Percentiles rank a stretch among this genome's conserved stretches.
Evolutionary conservation across 306 rosid genomes (phyloP).

Genomic region (Sicyos edulis): DNA sequence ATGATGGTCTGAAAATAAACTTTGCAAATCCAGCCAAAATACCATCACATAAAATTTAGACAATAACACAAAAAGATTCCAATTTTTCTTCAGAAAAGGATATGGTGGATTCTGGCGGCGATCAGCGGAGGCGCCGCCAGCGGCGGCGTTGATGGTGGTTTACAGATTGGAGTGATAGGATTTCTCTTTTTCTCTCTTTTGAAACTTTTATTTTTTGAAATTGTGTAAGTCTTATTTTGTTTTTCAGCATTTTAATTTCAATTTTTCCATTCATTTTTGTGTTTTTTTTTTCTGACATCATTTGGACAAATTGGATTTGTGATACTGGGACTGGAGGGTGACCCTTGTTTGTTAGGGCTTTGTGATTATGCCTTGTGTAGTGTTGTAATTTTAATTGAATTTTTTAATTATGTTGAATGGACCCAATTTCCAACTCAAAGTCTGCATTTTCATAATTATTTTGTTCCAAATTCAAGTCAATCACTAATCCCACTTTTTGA

Average conservation of each 20-base stretch:
- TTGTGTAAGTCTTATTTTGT: neutral
- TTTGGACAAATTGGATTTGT: constrained; percentile 1
- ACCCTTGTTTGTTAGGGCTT: neutral
- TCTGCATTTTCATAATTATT: constrained; percentile 15
- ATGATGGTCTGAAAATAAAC: constrained; percentile 8
- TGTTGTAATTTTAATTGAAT: neutral
- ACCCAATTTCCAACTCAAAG: constrained; percentile 15
- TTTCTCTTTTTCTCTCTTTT: neutral
- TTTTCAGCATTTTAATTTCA: neutral
- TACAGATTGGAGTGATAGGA: neutral
- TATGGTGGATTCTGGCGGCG: neutral
- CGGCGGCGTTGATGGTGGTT: neutral
- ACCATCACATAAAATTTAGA: neutral
- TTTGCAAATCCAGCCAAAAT: neutral
- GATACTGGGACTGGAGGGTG: neutral
- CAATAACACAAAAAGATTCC: neutral
- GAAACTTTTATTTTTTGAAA: neutral
- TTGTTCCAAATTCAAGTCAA: constrained; percentile 18
- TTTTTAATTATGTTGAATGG: constrained; percentile 13
- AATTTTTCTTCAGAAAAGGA: neutral
- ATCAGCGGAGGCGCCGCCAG: neutral
- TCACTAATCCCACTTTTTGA: constrained; percentile 9
- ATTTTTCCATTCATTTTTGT: neutral
- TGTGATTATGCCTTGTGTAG: neutral
- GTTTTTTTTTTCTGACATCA: constrained; percentile 7